These are phyloP conservation scores for Bipolaris sorokiniana DNA, from an alignment of 2,329 filamentous ascomycete species.

Conservation along the genomic window DNA sequence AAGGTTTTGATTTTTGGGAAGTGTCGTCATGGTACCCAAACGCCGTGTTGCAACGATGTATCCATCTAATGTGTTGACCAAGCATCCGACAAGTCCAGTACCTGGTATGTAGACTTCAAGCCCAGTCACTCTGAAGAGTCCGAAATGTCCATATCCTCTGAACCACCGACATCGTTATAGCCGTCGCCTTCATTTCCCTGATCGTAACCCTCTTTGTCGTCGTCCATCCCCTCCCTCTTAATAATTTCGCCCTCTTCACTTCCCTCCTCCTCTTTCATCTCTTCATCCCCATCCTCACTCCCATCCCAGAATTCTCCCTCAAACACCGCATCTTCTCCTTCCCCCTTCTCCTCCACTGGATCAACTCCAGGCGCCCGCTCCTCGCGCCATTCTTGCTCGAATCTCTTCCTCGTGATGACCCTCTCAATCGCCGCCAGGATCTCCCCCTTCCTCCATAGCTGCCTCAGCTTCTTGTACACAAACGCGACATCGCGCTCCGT, in stretches of 20 bases:
- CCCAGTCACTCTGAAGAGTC: neutral
- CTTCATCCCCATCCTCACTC: constrained; percentile 17
- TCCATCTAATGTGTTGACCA: neutral
- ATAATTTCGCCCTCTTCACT: constrained; percentile 4
- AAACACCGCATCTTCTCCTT: neutral
- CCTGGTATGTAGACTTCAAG: neutral
- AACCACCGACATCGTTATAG: no score
- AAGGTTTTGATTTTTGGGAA: neutral
- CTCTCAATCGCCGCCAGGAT: no score
- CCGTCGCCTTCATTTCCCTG: no score
- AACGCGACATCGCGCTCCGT: constrained; percentile 15
- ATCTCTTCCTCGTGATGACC: no score
- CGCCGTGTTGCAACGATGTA: neutral
- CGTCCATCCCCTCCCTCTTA: neutral
- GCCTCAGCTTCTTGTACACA: no score
- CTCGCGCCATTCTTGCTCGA: no score
- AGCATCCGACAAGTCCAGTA: neutral
- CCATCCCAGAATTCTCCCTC: constrained; percentile 6
- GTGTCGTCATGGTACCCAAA: neutral
- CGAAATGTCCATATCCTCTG: neutral
- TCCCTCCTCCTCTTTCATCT: constrained; percentile 9
- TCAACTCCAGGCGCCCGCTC: constrained; percentile 5
- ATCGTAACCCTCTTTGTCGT: neutral
- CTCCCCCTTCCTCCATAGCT: no score
- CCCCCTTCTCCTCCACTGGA: constrained; percentile 4